Base-by-base conservation (phyloP, 768 basidiomycete species). In the Mycena rosella region DNA sequence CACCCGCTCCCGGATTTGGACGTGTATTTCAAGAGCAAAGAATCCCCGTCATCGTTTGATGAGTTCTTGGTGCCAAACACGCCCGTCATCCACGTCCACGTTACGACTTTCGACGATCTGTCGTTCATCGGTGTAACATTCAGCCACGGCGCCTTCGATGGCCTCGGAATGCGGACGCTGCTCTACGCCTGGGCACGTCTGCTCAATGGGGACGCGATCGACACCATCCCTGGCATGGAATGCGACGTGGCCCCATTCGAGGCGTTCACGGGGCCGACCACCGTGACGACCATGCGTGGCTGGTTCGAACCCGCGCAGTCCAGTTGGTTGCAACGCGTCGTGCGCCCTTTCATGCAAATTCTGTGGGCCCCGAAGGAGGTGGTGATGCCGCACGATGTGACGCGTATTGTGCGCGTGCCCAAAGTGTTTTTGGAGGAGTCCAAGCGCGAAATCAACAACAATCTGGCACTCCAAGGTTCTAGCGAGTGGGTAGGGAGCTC, bases 31-130 rank as follows among this genome's bases (percentile, higher is more conserved):
- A 20, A 22, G 10, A 56, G 59, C 44, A 27, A 10, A 11, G 13
- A 26, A 9, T 68, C 54, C 40, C 67, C 67, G 1, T 22, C 18
- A 10, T 17, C 48, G n/a, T 29, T 57, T 5, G 49, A 34, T 3
- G 55, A 17, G 8, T 57, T 68, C 45, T 26, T 68, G 8, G 40
- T 24, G n/a, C 53, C 67, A 15, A 62, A 57, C 26, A 58, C 15
- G 7, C 67, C 67, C 15, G 22, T 58, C 8, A 5, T 63, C 1
- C 60, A 68, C 18, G 60, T 68, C n/a, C 67, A 68, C 27, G 54
- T 63, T 34, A 36, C 67, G 29, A 29, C 38, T 1, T 68, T 68
- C 26, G 48, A 68, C 60, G 67, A 68, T 20, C 47, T 68, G 24
- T 63, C 67, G 15, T 68, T 57, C 55, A 45, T 68, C 17, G 67